phyloP scores from a whole-genome alignment of 2,329 filamentous ascomycete genomes.

The Didymella pomorum region DNA sequence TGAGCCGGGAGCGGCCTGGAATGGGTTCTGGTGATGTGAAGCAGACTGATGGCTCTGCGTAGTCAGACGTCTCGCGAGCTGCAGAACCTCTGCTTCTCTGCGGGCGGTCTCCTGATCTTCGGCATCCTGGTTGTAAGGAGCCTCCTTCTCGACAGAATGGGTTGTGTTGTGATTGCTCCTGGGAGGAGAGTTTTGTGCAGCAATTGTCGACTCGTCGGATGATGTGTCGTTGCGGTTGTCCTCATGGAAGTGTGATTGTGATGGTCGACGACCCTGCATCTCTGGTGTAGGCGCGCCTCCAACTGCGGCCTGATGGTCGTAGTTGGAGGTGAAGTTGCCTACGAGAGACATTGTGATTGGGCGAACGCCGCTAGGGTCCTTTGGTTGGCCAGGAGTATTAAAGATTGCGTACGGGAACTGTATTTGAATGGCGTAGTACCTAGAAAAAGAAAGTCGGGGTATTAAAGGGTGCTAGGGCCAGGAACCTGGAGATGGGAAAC shows the following conservation, averaged over 20 bases:
- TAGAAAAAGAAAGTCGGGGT: conserved; percentile 11
- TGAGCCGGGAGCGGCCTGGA: conserved; percentile 52
- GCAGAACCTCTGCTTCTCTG: conserved; percentile 49
- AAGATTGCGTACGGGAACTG: not conserved
- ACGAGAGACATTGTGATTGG: conserved; percentile 52
- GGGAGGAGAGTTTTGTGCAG: conserved; percentile 35
- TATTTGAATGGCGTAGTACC: not conserved
- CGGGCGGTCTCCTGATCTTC: conserved; percentile 32
- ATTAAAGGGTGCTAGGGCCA: conserved; percentile 30
- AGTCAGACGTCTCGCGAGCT: conserved; percentile 55
- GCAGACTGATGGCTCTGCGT: conserved; percentile 51
- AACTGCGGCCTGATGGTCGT: conserved; percentile 50
- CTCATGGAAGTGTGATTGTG: conserved; percentile 25
- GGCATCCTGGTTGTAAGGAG: conserved; percentile 32
- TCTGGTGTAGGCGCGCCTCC: conserved; percentile 47
- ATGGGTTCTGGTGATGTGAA: conserved; percentile 47
- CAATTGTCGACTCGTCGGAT: conserved; percentile 47
- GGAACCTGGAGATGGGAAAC: conserved; percentile 8
- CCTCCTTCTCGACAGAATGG: conserved; percentile 28
- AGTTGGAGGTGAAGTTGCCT: conserved; percentile 55
- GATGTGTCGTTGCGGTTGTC: conserved; percentile 29
- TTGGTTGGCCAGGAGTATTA: conserved; percentile 15
- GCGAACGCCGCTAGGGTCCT: conserved; percentile 18
- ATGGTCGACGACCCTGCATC: conserved; percentile 37
- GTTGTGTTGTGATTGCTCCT: conserved; percentile 25